Conservation (phyloP, 2,329 filamentous ascomycete species). For the Cryphonectria radicalis region DNA sequence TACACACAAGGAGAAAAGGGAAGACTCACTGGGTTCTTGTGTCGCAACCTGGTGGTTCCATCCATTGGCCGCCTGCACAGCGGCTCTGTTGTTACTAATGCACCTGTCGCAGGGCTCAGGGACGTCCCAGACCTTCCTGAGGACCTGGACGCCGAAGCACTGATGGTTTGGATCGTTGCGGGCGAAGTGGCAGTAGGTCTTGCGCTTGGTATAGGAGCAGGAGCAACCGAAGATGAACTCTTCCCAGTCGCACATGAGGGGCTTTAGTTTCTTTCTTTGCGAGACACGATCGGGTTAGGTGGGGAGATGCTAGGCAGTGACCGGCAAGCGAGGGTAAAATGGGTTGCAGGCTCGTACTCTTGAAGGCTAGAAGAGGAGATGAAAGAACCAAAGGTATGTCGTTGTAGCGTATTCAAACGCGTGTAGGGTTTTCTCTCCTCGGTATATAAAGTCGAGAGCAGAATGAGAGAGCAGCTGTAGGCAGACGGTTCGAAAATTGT, state of each 20-base stretch:
- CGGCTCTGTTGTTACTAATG: constrained; percentile 21
- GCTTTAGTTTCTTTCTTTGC: neutral
- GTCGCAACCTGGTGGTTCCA: constrained; percentile 19
- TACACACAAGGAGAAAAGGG: neutral
- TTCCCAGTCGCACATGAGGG: constrained; percentile 72
- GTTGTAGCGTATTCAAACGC: no score
- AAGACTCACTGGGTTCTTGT: constrained; percentile 19
- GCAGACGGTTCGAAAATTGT: no score
- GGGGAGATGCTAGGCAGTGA: neutral
- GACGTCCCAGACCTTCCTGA: constrained; percentile 64
- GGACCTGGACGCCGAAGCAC: constrained; percentile 69
- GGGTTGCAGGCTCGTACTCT: neutral
- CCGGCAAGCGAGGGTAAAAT: neutral
- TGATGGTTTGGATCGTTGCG: constrained; percentile 73
- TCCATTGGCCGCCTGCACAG: constrained; percentile 26
- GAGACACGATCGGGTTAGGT: neutral
- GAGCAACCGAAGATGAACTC: constrained; percentile 69
- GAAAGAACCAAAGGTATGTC: neutral
- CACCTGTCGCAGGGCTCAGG: constrained; percentile 57
- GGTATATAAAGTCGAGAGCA: neutral
- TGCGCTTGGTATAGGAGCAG: constrained; percentile 62
- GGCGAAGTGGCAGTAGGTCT: constrained; percentile 75
- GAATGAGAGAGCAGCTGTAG: neutral
- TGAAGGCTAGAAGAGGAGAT: neutral
- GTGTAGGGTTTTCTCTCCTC: neutral